Evolutionary conservation across 164 flowering plant species (phyloP).

Genomic region (Berberis thunbergii): DNA sequence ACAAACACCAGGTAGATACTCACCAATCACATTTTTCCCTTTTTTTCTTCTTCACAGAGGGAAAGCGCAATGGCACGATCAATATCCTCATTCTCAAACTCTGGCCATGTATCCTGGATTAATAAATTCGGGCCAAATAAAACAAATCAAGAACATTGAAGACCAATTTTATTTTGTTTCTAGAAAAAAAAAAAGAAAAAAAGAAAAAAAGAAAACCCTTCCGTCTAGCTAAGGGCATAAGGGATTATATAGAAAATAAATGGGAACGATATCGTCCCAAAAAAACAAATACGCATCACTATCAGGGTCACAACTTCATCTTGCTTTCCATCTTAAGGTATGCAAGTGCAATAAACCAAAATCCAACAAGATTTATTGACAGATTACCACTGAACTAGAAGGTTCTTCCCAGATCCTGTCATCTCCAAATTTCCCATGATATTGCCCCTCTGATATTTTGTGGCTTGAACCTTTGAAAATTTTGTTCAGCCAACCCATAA

Average conservation of each 20-base stretch:
- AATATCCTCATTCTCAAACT: conserved; percentile 64
- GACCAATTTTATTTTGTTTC: background rate
- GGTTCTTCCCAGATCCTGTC: conserved; percentile 38
- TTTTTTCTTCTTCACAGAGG: conserved; percentile 64
- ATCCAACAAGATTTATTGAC: conserved; percentile 2
- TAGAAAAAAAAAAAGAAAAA: too few relatives aligned
- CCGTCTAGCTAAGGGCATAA: too few relatives aligned
- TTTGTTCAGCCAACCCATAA: conserved; percentile 83
- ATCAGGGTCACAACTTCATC: background rate
- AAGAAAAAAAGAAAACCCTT: too few relatives aligned
- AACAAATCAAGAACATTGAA: background rate
- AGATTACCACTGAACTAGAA: conserved; percentile 39
- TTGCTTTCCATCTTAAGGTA: background rate
- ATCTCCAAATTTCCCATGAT: conserved; percentile 44
- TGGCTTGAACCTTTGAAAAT: conserved; percentile 60
- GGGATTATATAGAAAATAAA: too few relatives aligned
- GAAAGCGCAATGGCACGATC: conserved; percentile 83
- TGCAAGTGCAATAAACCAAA: background rate
- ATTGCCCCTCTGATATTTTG: conserved; percentile 39
- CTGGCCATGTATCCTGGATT: conserved; percentile 49
- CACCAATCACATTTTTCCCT: conserved; percentile 54
- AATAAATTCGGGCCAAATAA: conserved; percentile 6
- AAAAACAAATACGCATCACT: too few relatives aligned
- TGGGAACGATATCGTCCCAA: too few relatives aligned
- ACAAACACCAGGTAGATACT: conserved; percentile 7